Evolutionary conservation across 2,329 filamentous ascomycete species (phyloP), one percentile per base, ranked within the genome.

Genomic region (Beauveria varroae): DNA sequence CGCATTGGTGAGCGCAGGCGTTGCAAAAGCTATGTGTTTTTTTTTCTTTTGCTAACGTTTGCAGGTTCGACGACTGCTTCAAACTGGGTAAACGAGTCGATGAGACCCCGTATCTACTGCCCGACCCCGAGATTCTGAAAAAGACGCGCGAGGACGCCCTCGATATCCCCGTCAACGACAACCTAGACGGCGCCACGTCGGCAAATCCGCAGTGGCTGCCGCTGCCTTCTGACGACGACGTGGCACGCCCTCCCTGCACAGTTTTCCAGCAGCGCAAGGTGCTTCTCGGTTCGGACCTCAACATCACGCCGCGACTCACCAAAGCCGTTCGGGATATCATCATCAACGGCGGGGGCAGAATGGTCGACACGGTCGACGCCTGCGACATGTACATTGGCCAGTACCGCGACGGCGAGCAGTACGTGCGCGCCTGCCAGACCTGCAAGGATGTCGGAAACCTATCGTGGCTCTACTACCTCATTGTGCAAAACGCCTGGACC

Each of bases 61-160:
- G 0, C 18, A 93, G 90, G 92, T 97, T 99, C 70, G 93, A 98
- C 68, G 93, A 97, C 72, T 99, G 95, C 74, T 84, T 99, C 67
- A 95, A 90, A 74, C 84, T 99, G 30, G 93, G 93, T 55, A 93
- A 91, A 73, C 86, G 90, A 63, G 97, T 99, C 67, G 89, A 91
- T 67, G 95, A 99, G 72, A 78, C 80, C 7, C 95, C 95, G 0
- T 99, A 99, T 70, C 77, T 85, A 22, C 81, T 98, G 1, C 95
- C 95, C 1, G 81, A 98, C 65, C 90, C 95, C 1, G 91, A 96
- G 65, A 89, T 96, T 40, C 78, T 96, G n/a, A 80, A 78, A 44
- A 79, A 78, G 49, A 76, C 78, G 7, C 76, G 83, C 22, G 79
- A 86, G 63, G 82, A 84, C 54, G 75, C 79, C 3, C 75, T 88